Conservation (phyloP, 164 flowering plant genomes). For the Stephania cephalantha region DNA sequence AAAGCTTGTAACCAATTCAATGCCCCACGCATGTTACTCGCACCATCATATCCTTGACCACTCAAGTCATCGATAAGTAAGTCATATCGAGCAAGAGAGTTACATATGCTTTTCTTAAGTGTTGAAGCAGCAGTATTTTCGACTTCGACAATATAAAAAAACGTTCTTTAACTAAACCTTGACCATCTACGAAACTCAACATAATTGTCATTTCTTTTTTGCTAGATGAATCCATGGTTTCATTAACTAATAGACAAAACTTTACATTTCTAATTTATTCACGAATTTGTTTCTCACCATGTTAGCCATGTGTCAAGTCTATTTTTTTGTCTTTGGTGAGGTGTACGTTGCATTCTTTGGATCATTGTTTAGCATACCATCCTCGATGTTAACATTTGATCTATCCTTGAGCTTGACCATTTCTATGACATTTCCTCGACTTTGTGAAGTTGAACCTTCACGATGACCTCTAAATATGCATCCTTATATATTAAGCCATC, state of each 20-base stretch:
- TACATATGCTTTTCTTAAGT: too few species aligned
- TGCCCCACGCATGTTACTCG: too few species aligned
- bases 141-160: background rate
- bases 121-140: background rate
- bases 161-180: constrained; percentile 13
- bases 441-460: constrained; percentile 5
- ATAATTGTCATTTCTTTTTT: constrained; percentile 19
- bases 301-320: constrained; percentile 1
- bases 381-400: too few species aligned
- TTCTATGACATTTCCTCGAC: too few species aligned
- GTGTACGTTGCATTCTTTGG: constrained; percentile 12
- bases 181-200: constrained; percentile 16
- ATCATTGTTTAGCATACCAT: too few species aligned
- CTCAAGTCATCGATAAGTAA: too few species aligned
- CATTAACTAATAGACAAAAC: constrained; percentile 22
- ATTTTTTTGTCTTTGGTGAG: constrained; percentile 17
- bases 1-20: too few species aligned
- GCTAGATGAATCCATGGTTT: constrained; percentile 16
- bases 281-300: constrained; percentile 1
- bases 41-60: too few species aligned
- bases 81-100: background rate
- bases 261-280: too few species aligned
- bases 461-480: constrained; percentile 19
- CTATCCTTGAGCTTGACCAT: constrained; percentile 10
- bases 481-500: too few species aligned